Evolutionary conservation across 179 eudicot species (phyloP), one percentile per base, ranked within the genome.

Genomic region (Nepenthes alata): DNA sequence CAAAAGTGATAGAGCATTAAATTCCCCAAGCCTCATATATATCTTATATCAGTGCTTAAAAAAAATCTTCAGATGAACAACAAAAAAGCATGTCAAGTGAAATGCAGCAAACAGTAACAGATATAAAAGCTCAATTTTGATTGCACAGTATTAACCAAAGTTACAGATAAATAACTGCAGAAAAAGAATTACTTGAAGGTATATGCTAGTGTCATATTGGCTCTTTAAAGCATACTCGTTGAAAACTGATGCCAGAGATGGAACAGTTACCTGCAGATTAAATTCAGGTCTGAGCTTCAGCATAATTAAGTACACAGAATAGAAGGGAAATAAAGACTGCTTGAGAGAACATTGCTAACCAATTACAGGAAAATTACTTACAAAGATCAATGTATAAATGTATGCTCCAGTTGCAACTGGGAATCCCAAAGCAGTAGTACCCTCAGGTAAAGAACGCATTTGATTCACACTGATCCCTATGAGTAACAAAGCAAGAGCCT

Each of bases 191-290:
- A 87, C 99, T 85, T 94, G 99, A 81, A 90, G 97, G 78, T 94
- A 94, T 68, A 94, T 94, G 85, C 95, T 94, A 6, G 99, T 94
- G 54, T 94, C 99, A 74, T 78, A 94, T 71, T 94, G 97, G 83
- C 97, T 94, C 83, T 94, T 94, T 67, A 94, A 63, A 75, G 99
- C 97, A 72, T 94, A 94, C 78, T 94, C 99, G 67, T 94, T 94
- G 72, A 62, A 94, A 62, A 94, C 99, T 6, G 99, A 94, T 52
- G 99, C 99, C 89, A 94, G 11, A 41, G 97, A 94, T 59, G 99
- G 99, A 59, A 94, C 81, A 35, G 99, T 87, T n/a, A 90, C 91
- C 99, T 94, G 84, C 57, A 75, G 15, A 57, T 65, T 44, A 45
- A 67, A 65, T 57, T 54, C 11, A 47, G 37, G 55, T 37, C 56